Percentiles rank a stretch among this genome's conserved stretches.
These are phyloP conservation scores for Corinectria fuckeliana DNA, from an alignment of 2,329 filamentous ascomycete genomes.

Conservation along the genomic window DNA sequence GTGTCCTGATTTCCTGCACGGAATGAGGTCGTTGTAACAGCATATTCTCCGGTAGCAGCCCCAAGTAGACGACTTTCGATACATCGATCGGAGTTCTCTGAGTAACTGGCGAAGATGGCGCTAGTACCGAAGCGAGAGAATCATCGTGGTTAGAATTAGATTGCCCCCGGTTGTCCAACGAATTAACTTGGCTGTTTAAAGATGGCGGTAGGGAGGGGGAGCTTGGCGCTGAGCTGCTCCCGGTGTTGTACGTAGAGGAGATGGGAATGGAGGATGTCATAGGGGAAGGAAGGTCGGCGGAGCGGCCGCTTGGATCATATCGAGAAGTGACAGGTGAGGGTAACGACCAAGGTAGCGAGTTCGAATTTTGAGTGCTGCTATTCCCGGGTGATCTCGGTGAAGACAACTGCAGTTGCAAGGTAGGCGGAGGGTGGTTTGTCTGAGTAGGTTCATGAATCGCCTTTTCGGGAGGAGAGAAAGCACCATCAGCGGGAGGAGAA, in stretches of 20 bases:
- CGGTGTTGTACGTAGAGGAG: conserved; percentile 20
- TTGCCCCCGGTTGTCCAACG: conserved; percentile 4
- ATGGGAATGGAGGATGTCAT: conserved; percentile 42
- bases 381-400: conserved; percentile 29
- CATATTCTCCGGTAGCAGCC: conserved; percentile 59
- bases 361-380: conserved; percentile 34
- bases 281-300: conserved; percentile 51
- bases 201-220: conserved; percentile 24
- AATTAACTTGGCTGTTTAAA: conserved; percentile 20
- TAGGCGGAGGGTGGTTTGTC: conserved; percentile 26
- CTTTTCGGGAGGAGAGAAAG: conserved; percentile 41
- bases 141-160: conserved; percentile 17
- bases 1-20: neutral
- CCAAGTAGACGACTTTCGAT: conserved; percentile 60
- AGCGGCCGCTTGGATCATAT: conserved; percentile 50
- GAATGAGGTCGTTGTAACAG: conserved; percentile 33
- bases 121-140: conserved; percentile 6
- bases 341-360: conserved; percentile 49
- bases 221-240: conserved; percentile 20
- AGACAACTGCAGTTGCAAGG: conserved; percentile 28
- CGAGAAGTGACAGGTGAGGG: conserved; percentile 58
- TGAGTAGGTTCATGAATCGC: conserved; percentile 24
- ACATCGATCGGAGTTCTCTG: conserved; percentile 61
- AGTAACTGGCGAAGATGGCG: conserved; percentile 31
- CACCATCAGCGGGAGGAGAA: conserved; percentile 46